Evolutionary conservation across 257 asterid species (phyloP), one percentile per base, ranked within the genome.

Genomic region (Coffea eugenioides): DNA sequence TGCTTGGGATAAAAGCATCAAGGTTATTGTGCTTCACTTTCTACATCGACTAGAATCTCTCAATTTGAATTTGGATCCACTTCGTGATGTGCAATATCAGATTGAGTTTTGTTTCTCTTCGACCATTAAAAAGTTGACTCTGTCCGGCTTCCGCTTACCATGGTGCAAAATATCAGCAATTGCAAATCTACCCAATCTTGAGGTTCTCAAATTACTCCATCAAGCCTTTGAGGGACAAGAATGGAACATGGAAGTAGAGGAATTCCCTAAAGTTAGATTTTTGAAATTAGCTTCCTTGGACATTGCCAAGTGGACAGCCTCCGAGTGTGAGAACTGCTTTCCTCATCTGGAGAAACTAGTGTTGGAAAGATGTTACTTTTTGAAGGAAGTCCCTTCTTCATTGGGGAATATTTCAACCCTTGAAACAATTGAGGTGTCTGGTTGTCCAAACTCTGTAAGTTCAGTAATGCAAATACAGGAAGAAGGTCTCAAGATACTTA

Each of bases 81-180:
- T 31, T 49, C n/a, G 14, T 43, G 15, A 49, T 39, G 43, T 39
- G 43, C 43, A 39, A 43, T 6, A 31, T 4, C 27, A 1, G n/a
- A 34, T 5, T 54, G 45, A 49, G 61, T 72, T 36, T 15, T 21
- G 36, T 8, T 7, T 48, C 52, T 62, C 43, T 36, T 16, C 8
- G 23, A 51, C 48, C 3, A 6, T 72, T 8, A 72, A 25, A 20
- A 72, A 48, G 45, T 54, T 49, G 34, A 23, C 52, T 72, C 41
- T 72, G 23, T 46, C 41, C n/a, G 5, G 11, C 0, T 27, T 48
- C 1, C 5, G 43, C 43, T 39, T 39, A 4, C 76, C 43, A 1
- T 72, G 76, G 76, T 48, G 64, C 49, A 34, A 72, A n/a, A 49
- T 72, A n/a, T 72, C 76, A 10, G 43, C n/a, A 48, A 49, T 72